These are phyloP conservation scores for Linaria vulgaris DNA, from an alignment of 257 asterid genomes.

Conservation along the genomic window DNA sequence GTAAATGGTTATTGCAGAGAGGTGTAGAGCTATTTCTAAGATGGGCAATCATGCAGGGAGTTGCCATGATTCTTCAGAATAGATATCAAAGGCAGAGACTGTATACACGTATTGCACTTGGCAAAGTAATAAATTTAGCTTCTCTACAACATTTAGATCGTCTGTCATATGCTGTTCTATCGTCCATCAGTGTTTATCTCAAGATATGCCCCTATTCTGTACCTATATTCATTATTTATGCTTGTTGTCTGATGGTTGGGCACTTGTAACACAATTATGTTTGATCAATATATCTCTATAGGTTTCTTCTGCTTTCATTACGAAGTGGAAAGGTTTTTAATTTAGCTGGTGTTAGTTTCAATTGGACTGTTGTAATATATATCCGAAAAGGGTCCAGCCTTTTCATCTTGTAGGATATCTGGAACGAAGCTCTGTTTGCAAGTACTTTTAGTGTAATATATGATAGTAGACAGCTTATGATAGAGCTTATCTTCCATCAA, in stretches of 20 bases:
- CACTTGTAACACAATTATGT: background rate
- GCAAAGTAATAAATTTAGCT: constrained; percentile 57
- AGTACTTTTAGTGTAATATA: background rate
- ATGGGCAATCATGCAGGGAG: constrained; percentile 98
- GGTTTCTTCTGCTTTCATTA: no score
- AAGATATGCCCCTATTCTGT: background rate
- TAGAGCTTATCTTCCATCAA: constrained; percentile 2
- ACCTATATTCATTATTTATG: no score
- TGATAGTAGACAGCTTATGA: background rate
- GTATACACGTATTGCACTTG: constrained; percentile 94
- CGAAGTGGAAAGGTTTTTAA: no score
- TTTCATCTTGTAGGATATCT: no score
- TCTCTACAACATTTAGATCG: constrained; percentile 21
- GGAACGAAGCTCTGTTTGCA: constrained; percentile 1
- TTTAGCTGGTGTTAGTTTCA: no score
- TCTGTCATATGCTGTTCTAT: background rate
- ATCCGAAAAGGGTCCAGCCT: no score
- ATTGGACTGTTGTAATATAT: no score
- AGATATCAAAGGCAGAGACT: constrained; percentile 94
- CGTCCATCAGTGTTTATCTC: background rate
- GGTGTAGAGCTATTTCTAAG: constrained; percentile 77
- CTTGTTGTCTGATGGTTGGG: background rate
- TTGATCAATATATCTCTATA: constrained; percentile 1
- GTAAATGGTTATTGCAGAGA: constrained; percentile 47
- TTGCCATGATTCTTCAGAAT: constrained; percentile 93